Evolutionary conservation across 1,284 basidiomycete genomes (phyloP).

Genomic region (Melampsora americana): DNA sequence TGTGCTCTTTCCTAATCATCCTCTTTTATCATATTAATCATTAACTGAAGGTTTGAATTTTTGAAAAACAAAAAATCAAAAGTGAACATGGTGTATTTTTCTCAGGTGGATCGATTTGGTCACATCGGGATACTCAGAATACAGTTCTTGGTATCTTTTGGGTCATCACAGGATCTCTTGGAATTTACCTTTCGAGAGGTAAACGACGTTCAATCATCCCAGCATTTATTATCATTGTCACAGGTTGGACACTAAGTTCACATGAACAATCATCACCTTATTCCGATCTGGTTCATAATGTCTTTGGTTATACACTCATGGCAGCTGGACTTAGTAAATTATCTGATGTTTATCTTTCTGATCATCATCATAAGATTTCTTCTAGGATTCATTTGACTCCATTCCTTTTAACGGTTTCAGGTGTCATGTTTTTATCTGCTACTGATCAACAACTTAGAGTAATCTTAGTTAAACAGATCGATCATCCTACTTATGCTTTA

Average conservation of each 20-base stretch:
- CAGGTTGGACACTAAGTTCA: slow-evolving; percentile 91
- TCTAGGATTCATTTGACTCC: neutral
- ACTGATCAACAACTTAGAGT: slow-evolving; percentile 81
- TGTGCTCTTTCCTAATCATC: slow-evolving; percentile 46
- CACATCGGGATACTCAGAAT: slow-evolving; percentile 90
- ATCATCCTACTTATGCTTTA: slow-evolving; percentile 81
- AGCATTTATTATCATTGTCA: slow-evolving; percentile 80
- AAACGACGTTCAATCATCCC: slow-evolving; percentile 82
- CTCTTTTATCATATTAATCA: slow-evolving; percentile 56
- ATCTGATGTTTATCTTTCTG: slow-evolving; percentile 69
- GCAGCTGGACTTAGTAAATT: slow-evolving; percentile 76
- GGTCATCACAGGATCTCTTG: slow-evolving; percentile 87
- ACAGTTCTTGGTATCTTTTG: slow-evolving; percentile 64
- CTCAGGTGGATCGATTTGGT: slow-evolving; percentile 65
- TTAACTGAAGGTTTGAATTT: slow-evolving; percentile 53
- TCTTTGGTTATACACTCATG: slow-evolving; percentile 82
- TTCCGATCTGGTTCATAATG: slow-evolving; percentile 66
- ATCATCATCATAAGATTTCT: neutral
- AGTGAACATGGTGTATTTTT: slow-evolving; percentile 30
- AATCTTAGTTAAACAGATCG: slow-evolving; percentile 64
- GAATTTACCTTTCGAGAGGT: slow-evolving; percentile 77
- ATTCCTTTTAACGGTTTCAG: slow-evolving; percentile 48
- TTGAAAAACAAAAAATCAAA: neutral
- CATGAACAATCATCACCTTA: slow-evolving; percentile 70
- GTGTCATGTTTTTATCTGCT: slow-evolving; percentile 79